These are phyloP conservation scores for Raphanus raphanistrum DNA, from an alignment of 345 rosid species.

Conservation along the genomic window DNA sequence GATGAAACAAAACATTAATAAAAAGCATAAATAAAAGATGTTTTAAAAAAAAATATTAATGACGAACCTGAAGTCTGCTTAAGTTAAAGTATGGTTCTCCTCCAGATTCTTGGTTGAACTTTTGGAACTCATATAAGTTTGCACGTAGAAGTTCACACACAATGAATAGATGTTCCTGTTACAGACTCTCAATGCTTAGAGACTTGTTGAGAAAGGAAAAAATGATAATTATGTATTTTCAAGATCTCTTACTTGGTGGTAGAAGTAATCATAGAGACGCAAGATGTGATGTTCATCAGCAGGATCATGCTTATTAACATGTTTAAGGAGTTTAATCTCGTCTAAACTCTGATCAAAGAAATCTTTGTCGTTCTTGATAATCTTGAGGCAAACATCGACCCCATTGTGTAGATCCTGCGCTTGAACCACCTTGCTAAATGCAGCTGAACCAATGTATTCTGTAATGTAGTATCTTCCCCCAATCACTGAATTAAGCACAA, in stretches of 20 bases:
- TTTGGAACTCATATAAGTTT: constrained; percentile 88
- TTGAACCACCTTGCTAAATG: constrained; percentile 91
- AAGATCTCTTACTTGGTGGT: constrained; percentile 60
- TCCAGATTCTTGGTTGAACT: constrained; percentile 81
- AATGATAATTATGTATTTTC: neutral
- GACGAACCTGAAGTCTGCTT: constrained; percentile 78
- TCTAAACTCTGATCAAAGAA: constrained; percentile 97
- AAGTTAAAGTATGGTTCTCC: constrained; percentile 74
- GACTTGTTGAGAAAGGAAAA: neutral
- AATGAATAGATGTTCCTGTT: constrained; percentile 91
- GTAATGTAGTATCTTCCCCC: constrained; percentile 90
- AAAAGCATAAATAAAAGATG: neutral
- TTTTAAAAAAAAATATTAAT: neutral
- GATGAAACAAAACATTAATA: constrained; percentile 16
- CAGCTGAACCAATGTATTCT: constrained; percentile 92
- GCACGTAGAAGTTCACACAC: constrained; percentile 91
- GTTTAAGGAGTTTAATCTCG: constrained; percentile 90
- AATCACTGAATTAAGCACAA: constrained; percentile 64
- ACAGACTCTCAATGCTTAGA: neutral
- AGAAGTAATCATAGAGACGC: constrained; percentile 96
- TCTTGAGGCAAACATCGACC: constrained; percentile 84
- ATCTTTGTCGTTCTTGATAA: constrained; percentile 95
- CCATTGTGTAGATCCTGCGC: constrained; percentile 82
- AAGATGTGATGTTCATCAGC: constrained; percentile 75
- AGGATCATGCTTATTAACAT: constrained; percentile 86